A percentile compares a stretch with the other conserved stretches of the same genome.
Evolutionary conservation across 257 asterid genomes (phyloP).

Genomic region (Scutellaria minor): DNA sequence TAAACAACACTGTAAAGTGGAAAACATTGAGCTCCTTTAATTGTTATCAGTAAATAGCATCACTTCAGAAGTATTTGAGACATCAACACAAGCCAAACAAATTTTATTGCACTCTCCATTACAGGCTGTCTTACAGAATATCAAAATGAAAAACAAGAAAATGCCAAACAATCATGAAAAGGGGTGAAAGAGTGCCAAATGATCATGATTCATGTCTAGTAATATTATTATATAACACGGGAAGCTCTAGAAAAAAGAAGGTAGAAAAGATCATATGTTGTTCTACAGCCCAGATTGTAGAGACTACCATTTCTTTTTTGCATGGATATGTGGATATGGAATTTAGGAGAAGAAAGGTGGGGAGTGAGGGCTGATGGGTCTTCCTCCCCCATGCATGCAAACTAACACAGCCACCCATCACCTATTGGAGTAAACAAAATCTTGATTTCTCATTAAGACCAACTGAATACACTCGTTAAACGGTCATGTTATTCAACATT

Average conservation of each 20-base stretch:
- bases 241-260: constrained; percentile 3
- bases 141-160: background rate
- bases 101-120: background rate
- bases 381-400: no score
- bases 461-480: no score
- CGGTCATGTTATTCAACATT: no score
- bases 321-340: no score
- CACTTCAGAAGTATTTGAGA: constrained; percentile 8
- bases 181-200: background rate
- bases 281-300: background rate
- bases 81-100: constrained; percentile 21
- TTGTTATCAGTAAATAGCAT: background rate
- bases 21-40: background rate
- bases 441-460: no score
- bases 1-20: no score
- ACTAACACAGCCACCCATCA: no score
- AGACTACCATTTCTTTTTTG: no score
- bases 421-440: no score
- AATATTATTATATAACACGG: background rate
- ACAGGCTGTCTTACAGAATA: constrained; percentile 3
- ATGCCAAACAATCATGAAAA: constrained; percentile 16
- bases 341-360: no score
- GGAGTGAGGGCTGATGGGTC: no score
- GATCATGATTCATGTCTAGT: background rate
- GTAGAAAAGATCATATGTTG: background rate